A percentile compares a stretch with the other conserved stretches of the same genome.
phyloP scores from a whole-genome alignment of 768 basidiomycete species.

The Rhodotorula diobovata region DNA sequence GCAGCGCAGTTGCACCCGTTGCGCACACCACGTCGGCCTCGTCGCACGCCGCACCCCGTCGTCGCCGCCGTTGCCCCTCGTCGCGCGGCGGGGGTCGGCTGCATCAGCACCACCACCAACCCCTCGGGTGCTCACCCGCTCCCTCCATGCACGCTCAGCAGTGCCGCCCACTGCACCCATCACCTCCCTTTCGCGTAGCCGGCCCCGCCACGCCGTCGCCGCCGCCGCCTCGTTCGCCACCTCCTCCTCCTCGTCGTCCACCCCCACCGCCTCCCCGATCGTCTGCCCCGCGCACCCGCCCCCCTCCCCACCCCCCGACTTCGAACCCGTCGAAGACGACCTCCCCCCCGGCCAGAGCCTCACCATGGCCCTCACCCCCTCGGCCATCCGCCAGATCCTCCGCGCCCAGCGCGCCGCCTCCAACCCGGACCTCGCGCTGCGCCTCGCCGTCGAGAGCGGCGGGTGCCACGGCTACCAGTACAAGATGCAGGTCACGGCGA shows the following conservation, averaged over 20 bases:
- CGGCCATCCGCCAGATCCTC: slow-evolving; percentile 30
- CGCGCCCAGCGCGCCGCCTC: slow-evolving; percentile 4
- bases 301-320: slow-evolving; percentile 5
- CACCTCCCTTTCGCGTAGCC: no score
- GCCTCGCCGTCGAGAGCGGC: slow-evolving; percentile 83
- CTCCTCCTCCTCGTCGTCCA: neutral
- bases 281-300: slow-evolving; percentile 11
- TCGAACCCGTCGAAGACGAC: slow-evolving; percentile 21
- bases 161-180: no score
- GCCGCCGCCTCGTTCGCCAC: neutral
- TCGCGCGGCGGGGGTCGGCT: no score
- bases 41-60: no score
- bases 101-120: no score
- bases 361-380: slow-evolving; percentile 7
- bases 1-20: neutral
- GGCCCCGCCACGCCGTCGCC: neutral
- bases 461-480: slow-evolving; percentile 98
- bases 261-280: neutral
- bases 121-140: no score
- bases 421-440: slow-evolving; percentile 61
- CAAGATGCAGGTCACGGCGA: slow-evolving; percentile 72
- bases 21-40: neutral
- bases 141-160: no score
- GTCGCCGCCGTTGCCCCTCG: neutral
- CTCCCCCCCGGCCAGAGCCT: neutral